Percentiles rank a stretch among this genome's conserved stretches.
phyloP scores from a whole-genome alignment of 2,329 filamentous ascomycete species.

The Xylogone sp. region DNA sequence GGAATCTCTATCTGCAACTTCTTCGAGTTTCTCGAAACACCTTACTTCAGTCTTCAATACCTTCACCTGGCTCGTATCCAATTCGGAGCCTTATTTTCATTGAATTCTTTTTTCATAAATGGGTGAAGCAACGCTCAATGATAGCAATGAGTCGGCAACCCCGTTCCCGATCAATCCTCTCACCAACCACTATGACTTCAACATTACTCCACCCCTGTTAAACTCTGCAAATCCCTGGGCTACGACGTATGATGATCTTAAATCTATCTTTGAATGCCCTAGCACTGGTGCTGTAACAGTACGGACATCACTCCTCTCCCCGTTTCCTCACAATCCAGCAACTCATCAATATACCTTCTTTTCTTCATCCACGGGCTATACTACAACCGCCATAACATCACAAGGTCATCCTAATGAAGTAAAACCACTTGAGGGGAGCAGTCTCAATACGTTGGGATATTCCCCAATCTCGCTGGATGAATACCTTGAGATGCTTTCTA shows the following conservation, averaged over 20 bases:
- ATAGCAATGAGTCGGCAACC: not conserved
- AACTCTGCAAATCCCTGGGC: conserved; percentile 78
- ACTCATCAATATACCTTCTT: conserved; percentile 67
- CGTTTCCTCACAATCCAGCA: conserved; percentile 58
- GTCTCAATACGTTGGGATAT: conserved; percentile 72
- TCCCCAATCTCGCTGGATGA: conserved; percentile 56
- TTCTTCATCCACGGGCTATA: conserved; percentile 36
- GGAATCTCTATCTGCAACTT: no score
- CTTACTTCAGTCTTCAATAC: no score
- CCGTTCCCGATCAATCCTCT: not conserved
- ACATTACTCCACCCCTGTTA: conserved; percentile 49
- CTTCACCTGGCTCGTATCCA: no score
- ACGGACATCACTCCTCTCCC: conserved; percentile 61
- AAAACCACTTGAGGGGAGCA: conserved; percentile 32
- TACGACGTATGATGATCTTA: conserved; percentile 59
- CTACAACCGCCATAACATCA: conserved; percentile 9
- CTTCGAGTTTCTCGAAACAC: no score
- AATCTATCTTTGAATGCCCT: conserved; percentile 54
- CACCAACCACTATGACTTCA: conserved; percentile 1
- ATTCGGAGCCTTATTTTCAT: no score
- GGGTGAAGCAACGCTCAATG: not conserved
- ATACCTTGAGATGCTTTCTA: conserved; percentile 55
- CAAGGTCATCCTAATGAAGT: conserved; percentile 12
- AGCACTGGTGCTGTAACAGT: conserved; percentile 72
- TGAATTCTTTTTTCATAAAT: no score